Evolutionary conservation across 1,284 basidiomycete species (phyloP).

Genomic region (Tilletia walkeri): DNA sequence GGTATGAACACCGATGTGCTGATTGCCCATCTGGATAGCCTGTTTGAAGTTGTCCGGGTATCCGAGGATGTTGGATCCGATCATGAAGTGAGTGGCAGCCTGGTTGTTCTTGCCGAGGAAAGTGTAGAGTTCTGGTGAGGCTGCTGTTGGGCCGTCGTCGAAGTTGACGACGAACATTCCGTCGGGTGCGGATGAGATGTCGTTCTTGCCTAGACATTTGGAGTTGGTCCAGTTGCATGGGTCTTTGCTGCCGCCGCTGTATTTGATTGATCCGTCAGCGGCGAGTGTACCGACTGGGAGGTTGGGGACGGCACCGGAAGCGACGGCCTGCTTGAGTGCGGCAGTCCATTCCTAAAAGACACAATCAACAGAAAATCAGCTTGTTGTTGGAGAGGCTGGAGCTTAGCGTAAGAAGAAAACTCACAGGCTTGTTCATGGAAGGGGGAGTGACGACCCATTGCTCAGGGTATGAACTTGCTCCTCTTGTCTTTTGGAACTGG

Average conservation of each 20-base stretch:
- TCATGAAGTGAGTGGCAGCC: constrained; percentile 28
- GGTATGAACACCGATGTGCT: constrained; percentile 60
- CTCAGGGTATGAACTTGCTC: neutral
- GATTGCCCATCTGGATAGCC: constrained; percentile 48
- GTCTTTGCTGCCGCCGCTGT: constrained; percentile 38
- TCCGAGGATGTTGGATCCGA: constrained; percentile 24
- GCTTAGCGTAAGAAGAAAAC: neutral
- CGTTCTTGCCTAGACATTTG: constrained; percentile 64
- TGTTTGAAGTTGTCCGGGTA: constrained; percentile 17
- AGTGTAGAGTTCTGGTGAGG: constrained; percentile 23
- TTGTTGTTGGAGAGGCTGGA: neutral
- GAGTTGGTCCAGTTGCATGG: constrained; percentile 42
- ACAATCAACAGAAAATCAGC: neutral
- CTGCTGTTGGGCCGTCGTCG: constrained; percentile 28
- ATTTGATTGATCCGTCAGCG: constrained; percentile 29
- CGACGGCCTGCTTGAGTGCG: constrained; percentile 64
- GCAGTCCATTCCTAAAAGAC: constrained; percentile 63
- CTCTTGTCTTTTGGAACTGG: too few relatives aligned
- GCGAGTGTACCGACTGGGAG: constrained; percentile 62
- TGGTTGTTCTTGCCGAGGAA: constrained; percentile 43
- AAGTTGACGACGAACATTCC: constrained; percentile 51
- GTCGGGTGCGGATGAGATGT: constrained; percentile 69
- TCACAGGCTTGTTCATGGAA: constrained; percentile 10
- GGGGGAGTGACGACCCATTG: neutral
- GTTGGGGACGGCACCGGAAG: constrained; percentile 71